Conservation (phyloP, 75 land plant genomes). For the Pinus tabuliformis region DNA sequence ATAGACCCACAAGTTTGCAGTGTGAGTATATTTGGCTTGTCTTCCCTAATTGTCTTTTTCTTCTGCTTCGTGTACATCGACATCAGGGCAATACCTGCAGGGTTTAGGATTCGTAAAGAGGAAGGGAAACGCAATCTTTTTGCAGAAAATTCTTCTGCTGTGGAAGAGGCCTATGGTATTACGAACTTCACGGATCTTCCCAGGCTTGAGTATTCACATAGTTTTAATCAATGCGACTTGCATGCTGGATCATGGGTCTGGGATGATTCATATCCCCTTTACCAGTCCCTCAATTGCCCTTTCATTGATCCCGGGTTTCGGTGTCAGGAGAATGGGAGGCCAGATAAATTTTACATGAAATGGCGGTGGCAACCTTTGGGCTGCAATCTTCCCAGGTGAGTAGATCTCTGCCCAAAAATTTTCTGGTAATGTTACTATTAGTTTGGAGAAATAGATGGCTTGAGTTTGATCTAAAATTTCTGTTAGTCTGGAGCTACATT, state of each 20-base stretch:
- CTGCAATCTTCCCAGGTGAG: constrained; percentile 83
- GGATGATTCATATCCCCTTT: constrained; percentile 69
- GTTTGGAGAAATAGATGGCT: not conserved
- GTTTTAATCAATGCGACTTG: constrained; percentile 41
- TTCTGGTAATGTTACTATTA: not conserved
- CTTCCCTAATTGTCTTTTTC: not conserved
- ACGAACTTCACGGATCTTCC: not conserved
- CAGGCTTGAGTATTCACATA: constrained; percentile 6
- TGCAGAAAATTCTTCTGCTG: not conserved
- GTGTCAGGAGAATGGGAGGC: constrained; percentile 72
- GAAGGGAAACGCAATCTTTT: not conserved
- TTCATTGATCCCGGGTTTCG: constrained; percentile 73
- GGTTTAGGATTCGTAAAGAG: not conserved
- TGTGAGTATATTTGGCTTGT: constrained; percentile 7
- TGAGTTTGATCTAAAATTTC: not conserved
- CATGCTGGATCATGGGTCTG: constrained; percentile 65
- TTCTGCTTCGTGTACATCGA: constrained; percentile 12
- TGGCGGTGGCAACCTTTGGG: constrained; percentile 42
- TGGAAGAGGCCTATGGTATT: not conserved
- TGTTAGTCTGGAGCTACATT: too few relatives aligned
- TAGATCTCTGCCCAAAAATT: not conserved
- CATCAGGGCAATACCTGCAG: constrained; percentile 5
- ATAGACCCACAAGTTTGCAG: constrained; percentile 8
- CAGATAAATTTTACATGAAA: constrained; percentile 41
- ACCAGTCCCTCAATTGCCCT: constrained; percentile 44